Evolutionary conservation across 768 basidiomycete species (phyloP).

Genomic region (Boletus rubescentipes): DNA sequence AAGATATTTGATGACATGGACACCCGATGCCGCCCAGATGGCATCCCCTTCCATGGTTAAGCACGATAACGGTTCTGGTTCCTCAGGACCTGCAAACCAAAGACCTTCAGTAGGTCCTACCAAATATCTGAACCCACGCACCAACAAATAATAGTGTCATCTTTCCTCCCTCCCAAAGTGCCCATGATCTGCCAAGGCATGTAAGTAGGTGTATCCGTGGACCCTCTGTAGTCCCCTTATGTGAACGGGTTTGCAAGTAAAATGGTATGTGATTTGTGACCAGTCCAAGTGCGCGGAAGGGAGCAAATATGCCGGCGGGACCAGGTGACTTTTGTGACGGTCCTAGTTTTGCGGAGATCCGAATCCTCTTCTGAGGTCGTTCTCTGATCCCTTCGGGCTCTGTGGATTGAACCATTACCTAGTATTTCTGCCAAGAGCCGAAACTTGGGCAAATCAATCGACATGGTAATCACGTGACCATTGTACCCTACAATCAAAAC

Average conservation of each 20-base stretch:
- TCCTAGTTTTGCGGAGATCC: conserved; percentile 8
- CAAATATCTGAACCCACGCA: conserved; percentile 41
- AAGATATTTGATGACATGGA: conserved; percentile 69
- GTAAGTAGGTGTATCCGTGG: conserved; percentile 84
- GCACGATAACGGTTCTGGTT: conserved; percentile 66
- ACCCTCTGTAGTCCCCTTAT: conserved; percentile 82
- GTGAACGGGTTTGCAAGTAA: conserved; percentile 77
- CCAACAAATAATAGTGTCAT: conserved; percentile 93
- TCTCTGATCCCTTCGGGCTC: conserved; percentile 14
- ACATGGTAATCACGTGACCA: conserved; percentile 12
- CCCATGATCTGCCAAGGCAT: conserved; percentile 88
- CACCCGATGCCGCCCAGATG: conserved; percentile 78
- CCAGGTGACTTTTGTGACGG: conserved; percentile 5
- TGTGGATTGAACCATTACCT: conserved; percentile 19
- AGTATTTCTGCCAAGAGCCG: neutral
- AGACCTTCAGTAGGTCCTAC: conserved; percentile 1
- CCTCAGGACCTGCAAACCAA: conserved; percentile 70
- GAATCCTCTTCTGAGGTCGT: conserved; percentile 28
- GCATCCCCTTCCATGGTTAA: conserved; percentile 83
- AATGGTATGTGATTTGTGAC: conserved; percentile 91
- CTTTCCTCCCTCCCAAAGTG: conserved; percentile 93
- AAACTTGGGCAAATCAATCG: neutral
- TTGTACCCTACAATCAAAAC: no score
- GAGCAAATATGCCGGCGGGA: conserved; percentile 68
- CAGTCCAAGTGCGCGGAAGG: conserved; percentile 93